These are phyloP conservation scores for Craterostigma plantagineum DNA, from an alignment of 257 asterid genomes.

Conservation along the genomic window DNA sequence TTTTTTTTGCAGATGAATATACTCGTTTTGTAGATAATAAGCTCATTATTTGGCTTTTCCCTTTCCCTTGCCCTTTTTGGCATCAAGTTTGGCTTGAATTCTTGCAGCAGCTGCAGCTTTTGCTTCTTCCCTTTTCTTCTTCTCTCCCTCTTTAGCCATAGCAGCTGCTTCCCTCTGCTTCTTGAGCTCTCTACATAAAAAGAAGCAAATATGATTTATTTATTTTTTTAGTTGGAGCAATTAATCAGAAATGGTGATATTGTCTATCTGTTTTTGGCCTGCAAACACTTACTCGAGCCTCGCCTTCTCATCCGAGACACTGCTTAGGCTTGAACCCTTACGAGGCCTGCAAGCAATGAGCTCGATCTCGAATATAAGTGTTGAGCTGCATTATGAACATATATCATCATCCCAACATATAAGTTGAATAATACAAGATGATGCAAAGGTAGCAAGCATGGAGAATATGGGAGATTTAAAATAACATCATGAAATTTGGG, in stretches of 20 bases:
- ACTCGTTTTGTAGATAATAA: too few species aligned
- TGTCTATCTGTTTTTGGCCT: not conserved
- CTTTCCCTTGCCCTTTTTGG: conserved; percentile 72
- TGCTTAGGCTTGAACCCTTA: conserved; percentile 78
- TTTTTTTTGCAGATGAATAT: too few species aligned
- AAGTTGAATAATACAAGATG: not conserved
- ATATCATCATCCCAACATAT: too few species aligned
- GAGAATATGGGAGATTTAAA: too few species aligned
- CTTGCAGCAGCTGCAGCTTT: conserved; percentile 96
- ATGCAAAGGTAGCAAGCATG: not conserved
- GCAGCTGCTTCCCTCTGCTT: conserved; percentile 83
- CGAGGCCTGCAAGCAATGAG: conserved; percentile 90
- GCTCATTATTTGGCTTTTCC: conserved; percentile 57
- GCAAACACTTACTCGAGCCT: conserved; percentile 68
- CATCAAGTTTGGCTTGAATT: conserved; percentile 84
- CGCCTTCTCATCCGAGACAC: conserved; percentile 79
- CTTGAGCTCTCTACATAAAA: conserved; percentile 65
- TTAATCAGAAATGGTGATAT: too few species aligned
- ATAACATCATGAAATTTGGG: too few species aligned
- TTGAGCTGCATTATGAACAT: conserved; percentile 83
- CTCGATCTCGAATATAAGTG: conserved; percentile 89
- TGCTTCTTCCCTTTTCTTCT: conserved; percentile 97
- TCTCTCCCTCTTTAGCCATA: conserved; percentile 76
- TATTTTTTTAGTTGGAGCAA: too few species aligned
- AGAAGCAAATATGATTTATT: not conserved